Evolutionary conservation across 345 rosid genomes (phyloP).

Genomic region (Hevea brasiliensis): DNA sequence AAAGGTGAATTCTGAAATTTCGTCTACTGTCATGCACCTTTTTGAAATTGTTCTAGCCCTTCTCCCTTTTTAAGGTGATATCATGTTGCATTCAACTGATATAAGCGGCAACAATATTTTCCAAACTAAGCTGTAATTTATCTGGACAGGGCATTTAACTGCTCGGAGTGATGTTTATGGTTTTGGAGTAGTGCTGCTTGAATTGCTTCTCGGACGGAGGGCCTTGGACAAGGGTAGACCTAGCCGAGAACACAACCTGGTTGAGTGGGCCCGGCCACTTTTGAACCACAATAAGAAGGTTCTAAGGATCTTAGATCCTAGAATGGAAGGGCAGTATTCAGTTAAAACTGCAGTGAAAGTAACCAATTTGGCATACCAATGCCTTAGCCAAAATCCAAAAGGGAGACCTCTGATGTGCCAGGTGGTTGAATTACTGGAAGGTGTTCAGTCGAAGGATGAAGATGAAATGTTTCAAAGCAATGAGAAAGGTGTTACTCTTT

Average conservation of each 20-base stretch:
- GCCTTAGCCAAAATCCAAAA: conserved; percentile 95
- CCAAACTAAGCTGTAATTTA: conserved; percentile 4
- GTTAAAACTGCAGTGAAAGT: conserved; percentile 63
- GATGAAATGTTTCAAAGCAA: conserved; percentile 45
- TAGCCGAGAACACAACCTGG: conserved; percentile 86
- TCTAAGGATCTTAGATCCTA: conserved; percentile 80
- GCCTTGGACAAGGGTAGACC: conserved; percentile 93
- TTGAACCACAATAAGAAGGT: conserved; percentile 83
- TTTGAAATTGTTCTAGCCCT: no score
- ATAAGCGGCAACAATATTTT: no score
- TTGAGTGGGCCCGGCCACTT: conserved; percentile 95
- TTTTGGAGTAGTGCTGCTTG: conserved; percentile 90
- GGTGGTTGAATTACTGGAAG: conserved; percentile 77
- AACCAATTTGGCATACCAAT: conserved; percentile 71
- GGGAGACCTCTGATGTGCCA: conserved; percentile 79
- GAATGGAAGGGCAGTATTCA: conserved; percentile 85
- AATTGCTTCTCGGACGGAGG: conserved; percentile 91
- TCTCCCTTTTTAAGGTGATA: no score
- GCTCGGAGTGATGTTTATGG: conserved; percentile 97
- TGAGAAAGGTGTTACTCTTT: conserved; percentile 45
- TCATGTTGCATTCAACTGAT: no score
- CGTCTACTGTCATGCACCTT: no score
- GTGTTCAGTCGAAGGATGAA: conserved; percentile 47
- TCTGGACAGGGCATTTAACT: conserved; percentile 77
- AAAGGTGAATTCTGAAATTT: no score